Base-by-base conservation (phyloP, 495 filamentous ascomycete species). In the Acidiella bohemica region DNA sequence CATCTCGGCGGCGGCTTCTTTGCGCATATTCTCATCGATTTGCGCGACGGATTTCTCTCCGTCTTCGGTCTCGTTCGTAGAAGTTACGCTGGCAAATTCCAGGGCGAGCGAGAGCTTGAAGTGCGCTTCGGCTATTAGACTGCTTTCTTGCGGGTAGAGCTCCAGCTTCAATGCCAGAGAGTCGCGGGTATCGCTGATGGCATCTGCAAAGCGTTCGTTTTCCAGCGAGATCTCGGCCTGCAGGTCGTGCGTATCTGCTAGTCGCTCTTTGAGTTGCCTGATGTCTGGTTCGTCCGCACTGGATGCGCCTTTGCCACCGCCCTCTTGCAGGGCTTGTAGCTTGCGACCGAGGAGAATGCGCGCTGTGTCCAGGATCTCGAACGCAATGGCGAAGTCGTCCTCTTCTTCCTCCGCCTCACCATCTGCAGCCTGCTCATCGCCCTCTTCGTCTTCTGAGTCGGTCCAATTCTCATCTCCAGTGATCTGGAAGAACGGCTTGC, bases 41-140 rank as follows among this genome's bases (percentile, higher is more conserved):
- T 28, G 59, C 49, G 7, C 48, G 51, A 3, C 50, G 46, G 55
- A 50, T 7, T 50, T 44, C 14, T 62, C 53, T 12, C 42, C 42
- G 31, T 56, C 46, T 22, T 44, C 58, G 22, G 69, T 68, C 10
- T 46, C 41, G 26, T 55, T 39, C 11, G 69, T 67, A 27, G 75
- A 71, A 23, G 72, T 81, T n/a, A 84, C 72, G 0, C 84, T 84
- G 10, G 81, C 78, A 47, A 96, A 96, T 58, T 99, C 90, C 14
- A 96, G 73, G 0, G 90, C 92, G 29, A 99, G 75, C 1, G 92
- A 93, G 31, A 96, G 74, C 58, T 94, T 95, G 65, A 78, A 96
- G 58, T 96, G 83, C 26, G 83, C 88, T 67, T 99, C 90, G 22
- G 87, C 85, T 39, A 95, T 67, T 14, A 87, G 68, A 38, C 79